Conservation (phyloP, 306 rosid species). For the Hippophae rhamnoides region DNA sequence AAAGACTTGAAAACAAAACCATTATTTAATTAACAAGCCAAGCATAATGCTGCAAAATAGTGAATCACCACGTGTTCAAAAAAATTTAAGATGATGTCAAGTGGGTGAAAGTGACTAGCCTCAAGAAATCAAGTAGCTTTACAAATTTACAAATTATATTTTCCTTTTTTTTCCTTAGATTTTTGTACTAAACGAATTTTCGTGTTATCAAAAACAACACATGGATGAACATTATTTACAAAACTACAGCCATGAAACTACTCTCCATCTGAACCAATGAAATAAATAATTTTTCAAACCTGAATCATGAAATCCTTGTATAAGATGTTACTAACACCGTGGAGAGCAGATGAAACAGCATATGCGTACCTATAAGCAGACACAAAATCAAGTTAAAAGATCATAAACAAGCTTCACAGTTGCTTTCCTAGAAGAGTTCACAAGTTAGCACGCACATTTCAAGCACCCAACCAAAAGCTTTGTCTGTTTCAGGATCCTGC, state of each 20-base stretch:
- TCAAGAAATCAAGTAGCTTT: too few species aligned
- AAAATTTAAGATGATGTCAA: too few species aligned
- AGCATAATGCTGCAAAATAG: too few species aligned
- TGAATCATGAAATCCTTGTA: slow-evolving; percentile 96
- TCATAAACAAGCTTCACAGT: slow-evolving; percentile 4
- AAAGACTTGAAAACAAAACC: background rate
- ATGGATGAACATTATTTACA: background rate
- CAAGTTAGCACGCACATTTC: slow-evolving; percentile 63
- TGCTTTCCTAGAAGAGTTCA: slow-evolving; percentile 4
- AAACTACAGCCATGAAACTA: slow-evolving; percentile 6
- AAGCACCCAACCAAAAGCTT: slow-evolving; percentile 99
- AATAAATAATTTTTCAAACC: slow-evolving; percentile 38
- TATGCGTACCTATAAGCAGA: slow-evolving; percentile 72
- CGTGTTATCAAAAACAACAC: too few species aligned
- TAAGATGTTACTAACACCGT: slow-evolving; percentile 70
- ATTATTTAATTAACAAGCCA: background rate
- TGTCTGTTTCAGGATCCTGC: slow-evolving; percentile 95
- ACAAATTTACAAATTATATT: too few species aligned
- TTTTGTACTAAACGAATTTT: too few species aligned
- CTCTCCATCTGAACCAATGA: background rate
- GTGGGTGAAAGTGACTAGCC: too few species aligned
- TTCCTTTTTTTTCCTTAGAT: too few species aligned
- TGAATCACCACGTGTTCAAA: too few species aligned
- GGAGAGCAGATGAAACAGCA: slow-evolving; percentile 86
- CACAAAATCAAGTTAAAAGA: slow-evolving; percentile 10